These are phyloP conservation scores for Singerocomus rubriflavus DNA, from an alignment of 1,284 basidiomycete genomes.

Conservation along the genomic window DNA sequence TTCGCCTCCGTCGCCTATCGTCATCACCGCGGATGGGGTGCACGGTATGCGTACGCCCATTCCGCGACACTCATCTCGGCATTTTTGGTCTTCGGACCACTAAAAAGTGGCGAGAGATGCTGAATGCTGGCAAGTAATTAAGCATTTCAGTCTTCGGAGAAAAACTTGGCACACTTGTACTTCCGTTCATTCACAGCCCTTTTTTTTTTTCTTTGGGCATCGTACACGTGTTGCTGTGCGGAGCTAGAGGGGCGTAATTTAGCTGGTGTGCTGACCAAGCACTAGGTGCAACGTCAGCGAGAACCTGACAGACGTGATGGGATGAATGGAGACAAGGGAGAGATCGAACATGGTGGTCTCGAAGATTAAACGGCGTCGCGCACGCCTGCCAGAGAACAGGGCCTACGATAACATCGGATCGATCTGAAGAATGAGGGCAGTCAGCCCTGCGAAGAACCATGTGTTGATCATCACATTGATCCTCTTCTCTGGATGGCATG, in stretches of 20 bases:
- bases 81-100: constrained; percentile 2
- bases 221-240: constrained; percentile 15
- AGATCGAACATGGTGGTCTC: constrained; percentile 1
- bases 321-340: constrained; percentile 11
- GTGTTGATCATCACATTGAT: constrained; percentile 15
- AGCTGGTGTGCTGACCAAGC: background rate
- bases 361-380: constrained; percentile 21
- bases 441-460: constrained; percentile 9
- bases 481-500: constrained; percentile 1
- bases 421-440: constrained; percentile 8
- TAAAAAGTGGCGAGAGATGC: background rate
- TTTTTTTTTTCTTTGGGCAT: background rate
- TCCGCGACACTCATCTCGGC: constrained; percentile 26
- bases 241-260: background rate
- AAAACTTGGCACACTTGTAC: constrained; percentile 5
- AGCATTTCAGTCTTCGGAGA: constrained; percentile 3
- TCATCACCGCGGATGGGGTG: constrained; percentile 18
- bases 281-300: constrained; percentile 6
- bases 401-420: constrained; percentile 24
- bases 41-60: constrained; percentile 13
- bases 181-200: constrained; percentile 6
- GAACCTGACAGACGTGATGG: background rate
- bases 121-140: constrained; percentile 1
- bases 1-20: constrained; percentile 13
- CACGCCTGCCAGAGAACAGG: constrained; percentile 4